Base-by-base conservation (phyloP, 306 rosid genomes). In the Trichosanthes cucumerina region DNA sequence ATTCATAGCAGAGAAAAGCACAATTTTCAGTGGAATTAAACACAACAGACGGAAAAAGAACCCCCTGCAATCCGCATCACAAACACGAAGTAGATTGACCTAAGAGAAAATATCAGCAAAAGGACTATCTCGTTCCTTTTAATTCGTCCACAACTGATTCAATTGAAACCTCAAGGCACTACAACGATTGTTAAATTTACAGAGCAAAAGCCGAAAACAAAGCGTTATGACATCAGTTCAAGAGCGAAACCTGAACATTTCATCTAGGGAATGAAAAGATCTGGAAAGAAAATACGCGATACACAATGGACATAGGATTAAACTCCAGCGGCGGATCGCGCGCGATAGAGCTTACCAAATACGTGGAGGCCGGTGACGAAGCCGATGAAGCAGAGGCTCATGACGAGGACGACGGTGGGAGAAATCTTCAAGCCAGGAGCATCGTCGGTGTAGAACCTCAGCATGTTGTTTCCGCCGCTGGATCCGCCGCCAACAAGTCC, bases 361-460 rank as follows among this genome's bases (percentile, higher is more conserved):
- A 93, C 97, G 84, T 93, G 98, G 74, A 93, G 97, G 28, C 89
- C 90, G 26, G 98, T 88, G 78, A 93, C 97, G 72, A 93, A 93
- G 53, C 90, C 97, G 84, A 93, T 93, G 96, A 93, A 93, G 87
- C 96, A 90, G 86, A 93, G 88, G 87, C 98, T 90, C 91, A 91
- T 82, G 9, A 93, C 91, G 5, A 93, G 88, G n/a, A 93, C 97
- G 59, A 90, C 91, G 43, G 92, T 91, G 47, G 98, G 97, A 7
- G 90, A 80, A 76, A 93, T 93, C 93, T 93, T 93, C 88, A 91
- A 54, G 15, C 97, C 98, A 0, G 98, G 97, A 2, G 97, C 97
- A 13, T 91, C 96, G 50, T 93, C 97, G 3, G 98, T 93, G 91
- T 93, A 93, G 90, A 93, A 93, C 59, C 98, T 88, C 39, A 91